These are phyloP conservation scores for Trichoderma endophyticum DNA, from an alignment of 2,329 filamentous ascomycete genomes.

Conservation along the genomic window DNA sequence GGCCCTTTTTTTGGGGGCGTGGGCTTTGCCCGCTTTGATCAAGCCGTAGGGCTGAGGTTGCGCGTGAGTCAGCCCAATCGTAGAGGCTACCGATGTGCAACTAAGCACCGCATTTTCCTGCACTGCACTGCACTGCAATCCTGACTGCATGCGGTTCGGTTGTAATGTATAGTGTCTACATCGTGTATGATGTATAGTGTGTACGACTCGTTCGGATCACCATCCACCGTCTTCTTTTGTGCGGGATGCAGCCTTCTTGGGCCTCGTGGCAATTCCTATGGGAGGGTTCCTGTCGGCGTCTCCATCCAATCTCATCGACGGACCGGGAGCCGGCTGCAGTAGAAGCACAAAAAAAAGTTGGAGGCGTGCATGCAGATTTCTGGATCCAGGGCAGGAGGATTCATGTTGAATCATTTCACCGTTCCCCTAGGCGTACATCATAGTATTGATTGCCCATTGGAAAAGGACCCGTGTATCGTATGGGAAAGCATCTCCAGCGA, in stretches of 20 bases:
- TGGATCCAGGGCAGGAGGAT: background rate
- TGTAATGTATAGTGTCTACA: background rate
- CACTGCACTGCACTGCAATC: background rate
- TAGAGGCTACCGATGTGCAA: constrained; percentile 3
- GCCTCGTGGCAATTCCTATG: constrained; percentile 9
- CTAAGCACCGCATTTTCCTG: background rate
- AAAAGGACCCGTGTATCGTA: too few species aligned
- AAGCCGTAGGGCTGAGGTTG: constrained; percentile 12
- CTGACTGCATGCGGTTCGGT: background rate
- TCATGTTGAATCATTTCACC: background rate
- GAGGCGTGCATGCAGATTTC: background rate
- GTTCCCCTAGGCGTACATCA: background rate
- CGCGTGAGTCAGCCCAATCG: constrained; percentile 13
- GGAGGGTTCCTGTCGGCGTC: constrained; percentile 12
- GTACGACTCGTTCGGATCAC: background rate
- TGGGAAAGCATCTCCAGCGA: background rate
- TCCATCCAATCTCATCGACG: constrained; percentile 14
- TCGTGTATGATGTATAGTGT: background rate
- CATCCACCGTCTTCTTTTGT: background rate
- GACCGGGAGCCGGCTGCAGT: constrained; percentile 7
- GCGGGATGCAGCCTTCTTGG: background rate
- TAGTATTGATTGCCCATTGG: background rate
- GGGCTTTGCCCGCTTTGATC: background rate
- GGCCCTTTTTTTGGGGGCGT: constrained; percentile 4
- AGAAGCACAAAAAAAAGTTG: background rate